Percentiles rank a stretch among this genome's conserved stretches.
These are phyloP conservation scores for Helichrysum umbraculigerum DNA, from an alignment of 129 eudicot genomes.

Conservation along the genomic window DNA sequence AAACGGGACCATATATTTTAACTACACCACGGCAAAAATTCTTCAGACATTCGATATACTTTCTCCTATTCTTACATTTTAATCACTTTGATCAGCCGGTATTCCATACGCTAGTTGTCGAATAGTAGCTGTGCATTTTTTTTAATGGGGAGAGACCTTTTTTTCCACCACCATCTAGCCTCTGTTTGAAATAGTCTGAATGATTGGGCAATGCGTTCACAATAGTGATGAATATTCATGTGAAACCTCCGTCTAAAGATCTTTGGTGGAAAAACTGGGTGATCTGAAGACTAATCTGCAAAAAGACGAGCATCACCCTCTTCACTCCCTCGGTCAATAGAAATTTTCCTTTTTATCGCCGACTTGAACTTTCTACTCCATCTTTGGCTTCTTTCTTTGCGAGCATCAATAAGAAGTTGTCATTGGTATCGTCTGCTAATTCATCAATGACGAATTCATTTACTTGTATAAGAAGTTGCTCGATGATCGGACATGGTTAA, in stretches of 20 bases:
- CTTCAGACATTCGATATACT: neutral
- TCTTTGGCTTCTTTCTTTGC: neutral
- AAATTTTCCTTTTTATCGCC: too few relatives aligned
- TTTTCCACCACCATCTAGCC: neutral
- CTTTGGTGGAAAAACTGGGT: too few relatives aligned
- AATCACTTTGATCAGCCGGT: neutral
- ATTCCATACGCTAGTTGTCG: constrained; percentile 13
- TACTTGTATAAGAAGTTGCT: neutral
- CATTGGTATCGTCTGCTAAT: neutral
- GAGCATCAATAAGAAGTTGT: neutral
- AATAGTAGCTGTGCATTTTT: constrained; percentile 6
- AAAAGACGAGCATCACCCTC: neutral
- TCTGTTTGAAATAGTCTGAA: neutral
- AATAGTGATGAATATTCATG: constrained; percentile 1
- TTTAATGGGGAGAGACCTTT: constrained; percentile 10
- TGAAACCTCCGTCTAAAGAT: too few relatives aligned
- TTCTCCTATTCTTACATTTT: neutral
- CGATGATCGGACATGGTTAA: neutral
- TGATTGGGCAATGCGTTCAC: neutral
- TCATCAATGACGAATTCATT: neutral
- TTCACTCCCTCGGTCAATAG: neutral
- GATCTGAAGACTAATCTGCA: neutral
- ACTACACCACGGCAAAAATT: neutral
- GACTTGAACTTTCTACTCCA: too few relatives aligned
- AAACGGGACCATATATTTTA: too few relatives aligned